These are phyloP conservation scores for Tricholoma hemisulphureum DNA, from an alignment of 768 basidiomycete genomes.

Conservation along the genomic window DNA sequence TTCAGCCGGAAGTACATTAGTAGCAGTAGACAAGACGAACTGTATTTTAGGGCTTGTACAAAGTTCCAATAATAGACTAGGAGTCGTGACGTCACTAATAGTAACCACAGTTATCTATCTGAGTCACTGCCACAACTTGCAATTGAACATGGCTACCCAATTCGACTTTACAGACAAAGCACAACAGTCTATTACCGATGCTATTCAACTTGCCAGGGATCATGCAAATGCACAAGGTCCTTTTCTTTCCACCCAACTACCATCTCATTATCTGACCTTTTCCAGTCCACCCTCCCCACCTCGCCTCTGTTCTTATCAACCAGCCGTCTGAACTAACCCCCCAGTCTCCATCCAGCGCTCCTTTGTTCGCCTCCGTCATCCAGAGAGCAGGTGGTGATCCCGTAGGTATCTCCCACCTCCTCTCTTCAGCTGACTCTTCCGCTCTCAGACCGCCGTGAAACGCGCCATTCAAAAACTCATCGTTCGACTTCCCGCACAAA, in stretches of 20 bases:
- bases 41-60: conserved; percentile 52
- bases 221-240: conserved; percentile 78
- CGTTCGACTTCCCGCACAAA: conserved; percentile 79
- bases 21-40: conserved; percentile 49
- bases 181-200: conserved; percentile 62
- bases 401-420: conserved; percentile 40
- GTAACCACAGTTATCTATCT: no score
- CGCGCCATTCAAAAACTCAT: conserved; percentile 74
- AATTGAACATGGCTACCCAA: conserved; percentile 45
- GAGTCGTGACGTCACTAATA: not conserved
- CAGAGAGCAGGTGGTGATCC: conserved; percentile 84
- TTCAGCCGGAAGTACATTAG: conserved; percentile 45
- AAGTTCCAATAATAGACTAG: conserved; percentile 14
- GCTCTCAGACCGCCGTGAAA: conserved; percentile 51
- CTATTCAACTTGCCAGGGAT: conserved; percentile 81
- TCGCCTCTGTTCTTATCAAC: conserved; percentile 79
- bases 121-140: no score
- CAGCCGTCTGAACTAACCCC: conserved; percentile 46
- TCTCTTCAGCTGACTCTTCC: not conserved
- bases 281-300: conserved; percentile 77
- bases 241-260: conserved; percentile 7
- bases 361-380: conserved; percentile 76
- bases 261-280: conserved; percentile 2
- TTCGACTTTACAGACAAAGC: conserved; percentile 88
- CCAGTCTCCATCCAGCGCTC: conserved; percentile 32